Conservation (phyloP, 78 protist genomes). For the Planoprotostelium fungivorum region DNA sequence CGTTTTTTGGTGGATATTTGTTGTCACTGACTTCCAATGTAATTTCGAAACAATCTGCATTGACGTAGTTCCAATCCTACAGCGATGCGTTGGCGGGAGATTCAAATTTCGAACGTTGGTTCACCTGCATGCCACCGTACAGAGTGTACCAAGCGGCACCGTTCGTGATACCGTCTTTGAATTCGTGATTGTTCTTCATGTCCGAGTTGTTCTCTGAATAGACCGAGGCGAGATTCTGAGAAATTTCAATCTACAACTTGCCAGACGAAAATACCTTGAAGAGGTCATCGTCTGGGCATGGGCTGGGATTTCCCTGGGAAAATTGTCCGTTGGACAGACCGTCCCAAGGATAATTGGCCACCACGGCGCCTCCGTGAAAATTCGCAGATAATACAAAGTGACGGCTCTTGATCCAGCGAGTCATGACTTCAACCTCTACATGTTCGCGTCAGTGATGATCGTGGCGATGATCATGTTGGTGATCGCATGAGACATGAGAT, state of each 20-base stretch:
- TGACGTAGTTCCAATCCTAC: slow-evolving; percentile 38
- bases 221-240: slow-evolving; percentile 36
- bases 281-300: slow-evolving; percentile 55
- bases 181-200: slow-evolving; percentile 23
- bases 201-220: slow-evolving; percentile 18
- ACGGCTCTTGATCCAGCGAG: slow-evolving; percentile 35
- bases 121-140: slow-evolving; percentile 70
- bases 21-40: slow-evolving; percentile 67
- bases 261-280: too few species aligned
- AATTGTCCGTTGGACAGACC: slow-evolving; percentile 11
- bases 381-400: slow-evolving; percentile 62
- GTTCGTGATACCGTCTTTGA: slow-evolving; percentile 60
- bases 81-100: background rate
- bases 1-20: slow-evolving; percentile 23
- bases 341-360: slow-evolving; percentile 52
- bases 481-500: too few species aligned
- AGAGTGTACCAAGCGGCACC: slow-evolving; percentile 77
- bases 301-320: slow-evolving; percentile 10
- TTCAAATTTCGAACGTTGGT: background rate
- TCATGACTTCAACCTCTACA: slow-evolving; percentile 14
- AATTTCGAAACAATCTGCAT: slow-evolving; percentile 50
- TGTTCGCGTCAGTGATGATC: too few species aligned
- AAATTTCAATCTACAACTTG: too few species aligned
- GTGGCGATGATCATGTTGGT: too few species aligned
- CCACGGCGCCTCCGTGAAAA: slow-evolving; percentile 76